Base-by-base conservation (phyloP, 352 stramenopile species). In the Phytophthora cryptogea region DNA sequence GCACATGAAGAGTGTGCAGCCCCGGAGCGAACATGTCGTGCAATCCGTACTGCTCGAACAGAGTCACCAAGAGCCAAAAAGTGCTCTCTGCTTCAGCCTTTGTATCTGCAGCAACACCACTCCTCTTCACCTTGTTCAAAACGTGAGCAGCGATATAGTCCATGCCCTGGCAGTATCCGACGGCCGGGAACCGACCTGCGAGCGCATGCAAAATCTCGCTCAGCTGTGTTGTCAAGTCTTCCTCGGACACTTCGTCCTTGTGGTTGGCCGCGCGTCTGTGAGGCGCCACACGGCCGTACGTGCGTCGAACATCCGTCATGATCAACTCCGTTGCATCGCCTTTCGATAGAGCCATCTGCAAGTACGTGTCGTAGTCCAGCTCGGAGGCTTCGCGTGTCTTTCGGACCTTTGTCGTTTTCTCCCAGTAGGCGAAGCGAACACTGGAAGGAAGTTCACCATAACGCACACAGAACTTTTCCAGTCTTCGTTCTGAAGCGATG, bases 161-260 rank as follows among this genome's bases (percentile, higher is more conserved):
- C 84, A 95, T 94, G 30, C 86, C 86, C 61, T 95, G 86, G 52
- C 86, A 95, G 56, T 95, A 95, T 5, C 86, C 86, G 8, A 95
- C 86, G 23, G 87, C 78, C 13, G 86, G 86, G 59, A 92, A 95
- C 20, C 83, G 81, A 7, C 84, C 79, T 0, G 84, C 75, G 10
- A 95, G 54, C 4, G 86, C 86, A 40, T 93, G 86, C n/a, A 95
- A 59, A 63, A 95, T 83, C 42, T 83, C 74, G 31, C 80, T 92
- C 31, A 95, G 54, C 59, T 95, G 86, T 8, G 75, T 70, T 27
- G 89, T 89, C 44, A 92, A 60, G 40, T 88, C 80, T 59, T 91
- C 70, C 26, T 94, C 83, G 0, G 80, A 79, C 5, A 79, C 66
- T 42, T 88, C 70, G 3, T 84, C 78, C 28, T 71, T 79, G n/a